Base-by-base conservation (phyloP, 2,329 filamentous ascomycete species). In the Pyricularia sp. region DNA sequence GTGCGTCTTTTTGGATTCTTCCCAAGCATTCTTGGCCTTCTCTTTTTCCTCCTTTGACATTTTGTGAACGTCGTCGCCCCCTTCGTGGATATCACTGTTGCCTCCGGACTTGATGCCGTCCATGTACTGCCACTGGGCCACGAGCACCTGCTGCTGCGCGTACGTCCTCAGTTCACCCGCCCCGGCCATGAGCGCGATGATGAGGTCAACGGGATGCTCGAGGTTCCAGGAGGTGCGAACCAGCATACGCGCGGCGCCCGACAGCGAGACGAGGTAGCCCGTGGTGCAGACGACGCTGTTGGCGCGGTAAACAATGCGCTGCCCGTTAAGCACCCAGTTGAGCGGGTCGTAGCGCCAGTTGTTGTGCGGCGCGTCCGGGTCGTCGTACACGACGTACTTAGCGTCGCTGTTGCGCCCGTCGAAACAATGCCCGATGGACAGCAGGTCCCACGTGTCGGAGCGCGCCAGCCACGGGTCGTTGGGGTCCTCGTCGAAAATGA, bases 101-200 rank as follows among this genome's bases (percentile, higher is more conserved):
- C n/a, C 69, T 28, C 72, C 72, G 66, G 67, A 84, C 2, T 74
- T 79, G 0, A 90, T 83, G 2, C 88, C 87, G 68, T 84, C 82
- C 4, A 84, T 80, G 71, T 88, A 76, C 61, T 70, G 68, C 74
- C 74, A 77, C 69, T 90, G 68, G 83, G 80, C 0, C 88, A 83
- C 7, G 78, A 78, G 63, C 17, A 71, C 69, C 11, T 75, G 75
- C 65, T 70, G 67, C 9, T 75, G 65, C 61, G 70, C 72, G 68
- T 76, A 77, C 0, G 71, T 68, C 20, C 71, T 66, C 12, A 77
- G 69, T 28, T 76, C 72, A n/a, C 68, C 69, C 14, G 68, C 70
- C 3, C 66, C 42, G 9, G 72, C 72, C 70, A 77, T 71, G 3
- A 68, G 64, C 11, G 69, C 68, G 59, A 77, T 76, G 25, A 75